phyloP scores from a whole-genome alignment of 352 stramenopile genomes.

The Phytophthora tentaculata region DNA sequence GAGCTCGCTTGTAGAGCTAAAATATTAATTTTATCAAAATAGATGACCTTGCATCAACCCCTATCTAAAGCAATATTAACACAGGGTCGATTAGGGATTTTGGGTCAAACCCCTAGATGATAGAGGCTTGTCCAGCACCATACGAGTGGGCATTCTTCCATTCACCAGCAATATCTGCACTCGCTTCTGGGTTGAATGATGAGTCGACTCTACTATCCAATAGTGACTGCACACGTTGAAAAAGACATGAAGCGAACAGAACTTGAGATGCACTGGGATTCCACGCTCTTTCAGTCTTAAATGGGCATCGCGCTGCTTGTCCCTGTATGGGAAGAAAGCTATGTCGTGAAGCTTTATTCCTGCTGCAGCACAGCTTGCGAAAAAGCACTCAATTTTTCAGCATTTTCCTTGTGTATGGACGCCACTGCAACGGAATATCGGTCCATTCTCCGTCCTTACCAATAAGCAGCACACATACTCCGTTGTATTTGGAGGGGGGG shows the following conservation, averaged over 20 bases:
- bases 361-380: conserved; percentile 10
- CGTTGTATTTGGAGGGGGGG: conserved; percentile 12
- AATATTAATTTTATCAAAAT: no score
- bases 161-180: not conserved
- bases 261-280: conserved; percentile 6
- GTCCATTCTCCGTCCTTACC: conserved; percentile 6
- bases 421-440: conserved; percentile 8
- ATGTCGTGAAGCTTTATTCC: conserved; percentile 6
- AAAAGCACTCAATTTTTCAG: conserved; percentile 23
- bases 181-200: not conserved
- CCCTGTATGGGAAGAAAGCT: conserved; percentile 5
- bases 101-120: no score
- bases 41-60: no score
- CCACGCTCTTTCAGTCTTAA: not conserved
- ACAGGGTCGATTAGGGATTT: no score
- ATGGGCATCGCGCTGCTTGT: conserved; percentile 15
- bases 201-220: not conserved
- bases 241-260: conserved; percentile 15
- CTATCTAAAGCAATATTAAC: no score
- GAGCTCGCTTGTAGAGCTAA: no score
- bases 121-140: no score
- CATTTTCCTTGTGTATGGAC: no score
- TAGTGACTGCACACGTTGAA: conserved; percentile 22
- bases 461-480: not conserved
- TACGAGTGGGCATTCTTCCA: not conserved